Percentiles rank a stretch among this genome's conserved stretches.
Evolutionary conservation across 179 eudicot genomes (phyloP).

Genomic region (Silene coronaria): DNA sequence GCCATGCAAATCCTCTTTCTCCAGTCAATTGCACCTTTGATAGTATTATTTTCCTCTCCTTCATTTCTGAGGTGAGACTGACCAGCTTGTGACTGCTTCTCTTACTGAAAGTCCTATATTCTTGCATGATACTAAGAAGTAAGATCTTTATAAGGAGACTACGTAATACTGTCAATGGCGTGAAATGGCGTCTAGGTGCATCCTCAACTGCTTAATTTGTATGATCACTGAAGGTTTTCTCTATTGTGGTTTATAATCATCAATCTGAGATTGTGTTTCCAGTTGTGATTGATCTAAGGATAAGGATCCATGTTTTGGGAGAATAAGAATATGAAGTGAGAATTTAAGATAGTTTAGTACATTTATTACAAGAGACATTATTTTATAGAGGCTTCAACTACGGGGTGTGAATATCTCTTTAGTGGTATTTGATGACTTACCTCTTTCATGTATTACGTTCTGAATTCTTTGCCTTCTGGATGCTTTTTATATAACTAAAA

Average conservation of each 20-base stretch:
- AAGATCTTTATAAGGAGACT: neutral
- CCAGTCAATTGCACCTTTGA: neutral
- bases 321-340: neutral
- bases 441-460: neutral
- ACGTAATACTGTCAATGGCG: neutral
- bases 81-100: slow-evolving; percentile 1
- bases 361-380: neutral
- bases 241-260: neutral
- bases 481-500: neutral
- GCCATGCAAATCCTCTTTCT: neutral
- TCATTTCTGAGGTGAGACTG: neutral
- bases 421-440: neutral
- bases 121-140: neutral
- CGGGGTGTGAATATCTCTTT: neutral
- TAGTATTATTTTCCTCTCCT: neutral
- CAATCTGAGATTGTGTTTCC: neutral
- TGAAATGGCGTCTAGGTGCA: neutral
- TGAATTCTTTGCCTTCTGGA: neutral
- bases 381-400: slow-evolving; percentile 3
- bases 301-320: neutral
- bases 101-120: neutral
- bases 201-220: neutral
- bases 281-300: slow-evolving; percentile 2
- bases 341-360: neutral
- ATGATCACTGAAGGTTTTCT: neutral